A percentile compares a stretch with the other conserved stretches of the same genome.
phyloP scores from a whole-genome alignment of 441 rosid species.

The Sinapis alba region DNA sequence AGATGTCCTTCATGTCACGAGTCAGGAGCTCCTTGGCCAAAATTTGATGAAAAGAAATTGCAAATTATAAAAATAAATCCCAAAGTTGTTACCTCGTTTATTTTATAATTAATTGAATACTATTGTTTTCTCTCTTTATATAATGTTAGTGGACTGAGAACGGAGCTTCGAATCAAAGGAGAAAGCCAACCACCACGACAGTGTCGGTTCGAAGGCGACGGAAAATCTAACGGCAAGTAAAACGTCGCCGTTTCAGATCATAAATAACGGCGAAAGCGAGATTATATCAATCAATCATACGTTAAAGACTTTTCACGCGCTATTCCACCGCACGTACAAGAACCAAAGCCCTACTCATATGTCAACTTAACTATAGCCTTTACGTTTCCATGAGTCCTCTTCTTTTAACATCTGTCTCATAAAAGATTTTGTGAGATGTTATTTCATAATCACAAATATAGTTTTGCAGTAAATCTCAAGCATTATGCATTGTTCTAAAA shows the following conservation, averaged over 20 bases:
- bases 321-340: slow-evolving; percentile 21
- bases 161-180: slow-evolving; percentile 38
- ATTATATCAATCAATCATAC: slow-evolving; percentile 22
- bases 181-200: slow-evolving; percentile 32
- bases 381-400: slow-evolving; percentile 11
- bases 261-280: slow-evolving; percentile 16
- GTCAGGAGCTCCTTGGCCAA: slow-evolving; percentile 7
- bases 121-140: neutral
- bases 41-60: neutral
- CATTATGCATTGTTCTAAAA: neutral
- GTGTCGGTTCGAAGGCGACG: slow-evolving; percentile 49
- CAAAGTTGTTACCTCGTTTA: neutral
- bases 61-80: neutral
- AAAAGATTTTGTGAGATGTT: neutral
- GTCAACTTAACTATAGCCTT: neutral
- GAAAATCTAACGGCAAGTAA: slow-evolving; percentile 51
- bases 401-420: slow-evolving; percentile 4
- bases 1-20: neutral
- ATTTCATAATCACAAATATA: neutral
- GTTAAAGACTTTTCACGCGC: slow-evolving; percentile 17
- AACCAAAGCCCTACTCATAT: neutral
- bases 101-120: neutral
- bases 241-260: slow-evolving; percentile 46
- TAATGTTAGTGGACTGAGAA: slow-evolving; percentile 24
- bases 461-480: neutral